These are phyloP conservation scores for Nannochloropsis salina DNA, from an alignment of 108 stramenopile genomes.

Conservation along the genomic window DNA sequence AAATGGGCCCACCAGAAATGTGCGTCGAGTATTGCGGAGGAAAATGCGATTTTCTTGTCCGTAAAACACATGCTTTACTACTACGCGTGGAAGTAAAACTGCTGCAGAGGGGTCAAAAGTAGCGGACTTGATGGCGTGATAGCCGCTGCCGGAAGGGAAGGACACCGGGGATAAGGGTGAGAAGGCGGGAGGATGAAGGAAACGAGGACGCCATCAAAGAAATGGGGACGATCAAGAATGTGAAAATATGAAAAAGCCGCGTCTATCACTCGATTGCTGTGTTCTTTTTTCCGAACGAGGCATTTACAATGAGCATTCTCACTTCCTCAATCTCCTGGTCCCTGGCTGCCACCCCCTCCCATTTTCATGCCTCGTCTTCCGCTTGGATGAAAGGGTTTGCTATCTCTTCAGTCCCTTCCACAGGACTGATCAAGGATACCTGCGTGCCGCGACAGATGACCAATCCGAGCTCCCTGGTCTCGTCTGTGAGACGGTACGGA, in stretches of 20 bases:
- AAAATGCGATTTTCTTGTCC: too few relatives aligned
- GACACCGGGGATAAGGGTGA: background rate
- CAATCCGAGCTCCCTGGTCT: conserved; percentile 54
- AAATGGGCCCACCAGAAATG: too few relatives aligned
- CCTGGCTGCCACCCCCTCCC: background rate
- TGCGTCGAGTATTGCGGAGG: too few relatives aligned
- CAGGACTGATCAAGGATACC: conserved; percentile 48
- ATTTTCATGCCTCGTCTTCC: conserved; percentile 19
- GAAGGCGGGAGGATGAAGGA: background rate
- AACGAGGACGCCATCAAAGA: background rate
- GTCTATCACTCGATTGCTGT: background rate
- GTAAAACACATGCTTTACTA: too few relatives aligned
- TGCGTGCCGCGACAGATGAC: conserved; percentile 55
- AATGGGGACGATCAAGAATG: background rate
- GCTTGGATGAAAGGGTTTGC: conserved; percentile 47
- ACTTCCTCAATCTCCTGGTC: background rate
- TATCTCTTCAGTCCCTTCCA: conserved; percentile 50
- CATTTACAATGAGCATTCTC: too few relatives aligned
- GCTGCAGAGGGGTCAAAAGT: too few relatives aligned
- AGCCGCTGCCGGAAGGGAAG: background rate
- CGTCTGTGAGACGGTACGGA: conserved; percentile 51
- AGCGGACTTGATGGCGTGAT: too few relatives aligned
- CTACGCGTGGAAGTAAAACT: too few relatives aligned
- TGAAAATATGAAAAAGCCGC: background rate
- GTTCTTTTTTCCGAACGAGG: background rate